Conservation (phyloP, 1,284 basidiomycete genomes). For the Chondrostereum purpureum region DNA sequence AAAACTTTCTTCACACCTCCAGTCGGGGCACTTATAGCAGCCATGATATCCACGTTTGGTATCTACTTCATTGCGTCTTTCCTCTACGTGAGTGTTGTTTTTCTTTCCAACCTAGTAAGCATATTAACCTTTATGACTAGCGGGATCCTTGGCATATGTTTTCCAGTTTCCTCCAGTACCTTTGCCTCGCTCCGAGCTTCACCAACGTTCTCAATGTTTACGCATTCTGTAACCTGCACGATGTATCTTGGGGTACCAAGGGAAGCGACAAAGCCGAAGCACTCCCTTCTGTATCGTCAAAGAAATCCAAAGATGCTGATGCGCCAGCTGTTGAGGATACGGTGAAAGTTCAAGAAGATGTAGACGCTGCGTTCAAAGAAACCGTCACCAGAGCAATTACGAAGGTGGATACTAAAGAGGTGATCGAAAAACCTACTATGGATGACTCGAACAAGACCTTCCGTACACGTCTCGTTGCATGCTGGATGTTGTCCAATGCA, state of each 20-base stretch:
- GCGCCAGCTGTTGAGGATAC: slow-evolving; percentile 79
- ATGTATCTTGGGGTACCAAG: slow-evolving; percentile 94
- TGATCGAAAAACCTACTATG: slow-evolving; percentile 75
- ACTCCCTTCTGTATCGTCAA: slow-evolving; percentile 85
- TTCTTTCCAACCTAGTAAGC: not conserved
- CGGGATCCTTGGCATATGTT: slow-evolving; percentile 98
- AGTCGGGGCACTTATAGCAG: slow-evolving; percentile 80
- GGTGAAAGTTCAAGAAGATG: slow-evolving; percentile 76
- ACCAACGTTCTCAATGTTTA: slow-evolving; percentile 95
- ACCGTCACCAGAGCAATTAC: slow-evolving; percentile 91
- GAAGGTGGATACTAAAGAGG: slow-evolving; percentile 68
- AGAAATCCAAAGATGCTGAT: slow-evolving; percentile 72
- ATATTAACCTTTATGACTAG: slow-evolving; percentile 35
- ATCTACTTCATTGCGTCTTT: slow-evolving; percentile 83
- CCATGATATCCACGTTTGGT: slow-evolving; percentile 82
- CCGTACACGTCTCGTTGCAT: slow-evolving; percentile 81
- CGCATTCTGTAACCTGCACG: slow-evolving; percentile 93
- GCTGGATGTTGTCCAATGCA: slow-evolving; percentile 85
- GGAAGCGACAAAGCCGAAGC: slow-evolving; percentile 94
- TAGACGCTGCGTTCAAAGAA: slow-evolving; percentile 90
- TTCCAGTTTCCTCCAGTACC: slow-evolving; percentile 92
- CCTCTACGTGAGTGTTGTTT: slow-evolving; percentile 67
- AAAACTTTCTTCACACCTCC: slow-evolving; percentile 64
- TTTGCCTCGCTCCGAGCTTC: slow-evolving; percentile 85
- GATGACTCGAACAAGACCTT: slow-evolving; percentile 93